A percentile compares a stretch with the other conserved stretches of the same genome.
These are phyloP conservation scores for Camptophora hylomeconis DNA, from an alignment of 2,329 filamentous ascomycete genomes.

Conservation along the genomic window DNA sequence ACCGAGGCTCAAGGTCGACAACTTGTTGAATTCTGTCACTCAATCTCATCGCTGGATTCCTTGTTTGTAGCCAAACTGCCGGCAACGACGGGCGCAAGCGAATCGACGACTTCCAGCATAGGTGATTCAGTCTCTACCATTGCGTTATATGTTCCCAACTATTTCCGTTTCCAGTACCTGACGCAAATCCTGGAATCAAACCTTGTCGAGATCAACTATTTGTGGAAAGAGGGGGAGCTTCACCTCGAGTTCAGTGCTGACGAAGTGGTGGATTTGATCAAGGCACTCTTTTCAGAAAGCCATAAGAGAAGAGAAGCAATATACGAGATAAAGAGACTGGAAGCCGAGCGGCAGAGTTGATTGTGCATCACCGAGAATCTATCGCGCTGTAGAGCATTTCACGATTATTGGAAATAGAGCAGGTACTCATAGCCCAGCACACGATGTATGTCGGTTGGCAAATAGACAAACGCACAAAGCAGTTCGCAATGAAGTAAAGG, in stretches of 20 bases:
- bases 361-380: too few species aligned
- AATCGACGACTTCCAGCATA: slow-evolving; percentile 19
- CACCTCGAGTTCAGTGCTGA: slow-evolving; percentile 48
- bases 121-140: slow-evolving; percentile 36
- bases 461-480: too few species aligned
- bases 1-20: slow-evolving; percentile 48
- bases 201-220: slow-evolving; percentile 51
- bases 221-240: slow-evolving; percentile 53
- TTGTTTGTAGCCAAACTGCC: slow-evolving; percentile 38
- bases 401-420: too few species aligned
- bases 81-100: too few species aligned
- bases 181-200: slow-evolving; percentile 50
- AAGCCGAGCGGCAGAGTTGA: too few species aligned
- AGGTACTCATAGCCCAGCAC: too few species aligned
- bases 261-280: slow-evolving; percentile 50
- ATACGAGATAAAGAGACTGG: slow-evolving; percentile 41
- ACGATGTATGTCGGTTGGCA: too few species aligned
- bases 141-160: slow-evolving; percentile 48
- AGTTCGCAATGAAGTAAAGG: too few species aligned
- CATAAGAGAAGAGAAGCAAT: slow-evolving; percentile 45
- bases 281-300: slow-evolving; percentile 52
- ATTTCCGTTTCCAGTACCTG: slow-evolving; percentile 54
- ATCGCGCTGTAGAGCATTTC: too few species aligned
- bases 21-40: slow-evolving; percentile 44
- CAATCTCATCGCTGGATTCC: slow-evolving; percentile 41